These are phyloP conservation scores for Cladorrhinum sp. DNA, from an alignment of 2,329 filamentous ascomycete genomes.

Conservation along the genomic window DNA sequence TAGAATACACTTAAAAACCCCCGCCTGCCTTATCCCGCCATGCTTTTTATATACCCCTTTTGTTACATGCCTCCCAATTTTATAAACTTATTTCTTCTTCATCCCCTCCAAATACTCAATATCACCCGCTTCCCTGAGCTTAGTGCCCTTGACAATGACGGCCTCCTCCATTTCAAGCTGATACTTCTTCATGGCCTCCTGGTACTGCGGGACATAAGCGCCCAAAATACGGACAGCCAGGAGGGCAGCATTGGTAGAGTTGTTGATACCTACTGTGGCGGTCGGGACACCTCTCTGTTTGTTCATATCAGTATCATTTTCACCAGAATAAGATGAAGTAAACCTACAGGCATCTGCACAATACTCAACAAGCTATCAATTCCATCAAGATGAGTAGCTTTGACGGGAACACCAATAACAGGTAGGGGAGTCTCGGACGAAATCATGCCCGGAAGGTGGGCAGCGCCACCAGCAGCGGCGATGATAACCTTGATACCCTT, in stretches of 20 bases:
- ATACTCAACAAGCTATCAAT: slow-evolving; percentile 70
- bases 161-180: slow-evolving; percentile 60
- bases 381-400: slow-evolving; percentile 69
- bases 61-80: not conserved
- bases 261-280: slow-evolving; percentile 76
- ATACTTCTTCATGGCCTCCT: slow-evolving; percentile 58
- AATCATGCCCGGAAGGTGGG: slow-evolving; percentile 72
- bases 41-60: not conserved
- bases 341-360: slow-evolving; percentile 69
- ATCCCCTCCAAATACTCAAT: slow-evolving; percentile 48
- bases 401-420: slow-evolving; percentile 75
- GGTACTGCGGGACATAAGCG: slow-evolving; percentile 53
- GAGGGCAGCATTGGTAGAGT: slow-evolving; percentile 72
- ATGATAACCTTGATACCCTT: slow-evolving; percentile 72
- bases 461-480: slow-evolving; percentile 71
- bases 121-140: slow-evolving; percentile 55
- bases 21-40: not conserved
- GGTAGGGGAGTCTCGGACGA: slow-evolving; percentile 68
- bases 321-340: slow-evolving; percentile 26
- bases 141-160: slow-evolving; percentile 61
- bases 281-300: slow-evolving; percentile 61
- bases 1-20: too few relatives aligned
- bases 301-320: slow-evolving; percentile 30
- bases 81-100: slow-evolving; percentile 25
- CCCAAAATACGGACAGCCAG: slow-evolving; percentile 69